A percentile compares a stretch with the other conserved stretches of the same genome.
These are phyloP conservation scores for Globisporangium spinosum DNA, from an alignment of 352 stramenopile genomes.

Conservation along the genomic window DNA sequence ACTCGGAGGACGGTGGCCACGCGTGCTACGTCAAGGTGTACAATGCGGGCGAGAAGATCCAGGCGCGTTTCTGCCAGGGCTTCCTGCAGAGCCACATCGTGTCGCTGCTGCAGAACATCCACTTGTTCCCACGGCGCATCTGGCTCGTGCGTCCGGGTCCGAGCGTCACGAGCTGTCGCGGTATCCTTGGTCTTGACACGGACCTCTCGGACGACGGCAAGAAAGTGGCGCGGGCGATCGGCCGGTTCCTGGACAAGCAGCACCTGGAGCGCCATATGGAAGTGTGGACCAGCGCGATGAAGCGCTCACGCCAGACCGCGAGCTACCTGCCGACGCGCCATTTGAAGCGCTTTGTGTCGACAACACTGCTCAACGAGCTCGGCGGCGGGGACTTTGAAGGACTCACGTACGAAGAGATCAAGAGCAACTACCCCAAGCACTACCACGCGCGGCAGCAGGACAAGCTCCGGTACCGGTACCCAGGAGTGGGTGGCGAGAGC, in stretches of 20 bases:
- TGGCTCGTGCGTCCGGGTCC: slow-evolving; percentile 88
- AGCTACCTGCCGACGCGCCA: slow-evolving; percentile 56
- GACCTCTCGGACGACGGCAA: slow-evolving; percentile 82
- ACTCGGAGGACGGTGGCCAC: slow-evolving; percentile 69
- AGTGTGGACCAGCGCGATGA: slow-evolving; percentile 82
- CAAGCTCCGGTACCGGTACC: slow-evolving; percentile 90
- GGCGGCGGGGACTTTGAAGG: slow-evolving; percentile 89
- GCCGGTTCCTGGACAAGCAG: slow-evolving; percentile 83
- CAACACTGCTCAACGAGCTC: slow-evolving; percentile 90
- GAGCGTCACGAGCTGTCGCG: slow-evolving; percentile 70
- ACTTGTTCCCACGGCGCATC: slow-evolving; percentile 86
- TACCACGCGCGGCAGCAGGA: slow-evolving; percentile 81
- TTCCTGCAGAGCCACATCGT: slow-evolving; percentile 87
- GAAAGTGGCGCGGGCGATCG: slow-evolving; percentile 71
- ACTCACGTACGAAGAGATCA: slow-evolving; percentile 85
- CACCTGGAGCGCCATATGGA: slow-evolving; percentile 69
- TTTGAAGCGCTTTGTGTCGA: slow-evolving; percentile 78
- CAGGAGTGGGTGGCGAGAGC: slow-evolving; percentile 89
- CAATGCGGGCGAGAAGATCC: slow-evolving; percentile 91
- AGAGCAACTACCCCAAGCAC: slow-evolving; percentile 84
- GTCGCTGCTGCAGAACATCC: slow-evolving; percentile 90
- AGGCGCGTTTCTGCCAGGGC: slow-evolving; percentile 80
- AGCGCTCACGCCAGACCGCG: slow-evolving; percentile 71
- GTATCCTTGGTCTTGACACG: slow-evolving; percentile 78
- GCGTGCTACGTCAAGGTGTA: slow-evolving; percentile 92